Evolutionary conservation across 164 flowering plant genomes (phyloP), one percentile per base, ranked within the genome.

Genomic region (Tinospora cordifolia): DNA sequence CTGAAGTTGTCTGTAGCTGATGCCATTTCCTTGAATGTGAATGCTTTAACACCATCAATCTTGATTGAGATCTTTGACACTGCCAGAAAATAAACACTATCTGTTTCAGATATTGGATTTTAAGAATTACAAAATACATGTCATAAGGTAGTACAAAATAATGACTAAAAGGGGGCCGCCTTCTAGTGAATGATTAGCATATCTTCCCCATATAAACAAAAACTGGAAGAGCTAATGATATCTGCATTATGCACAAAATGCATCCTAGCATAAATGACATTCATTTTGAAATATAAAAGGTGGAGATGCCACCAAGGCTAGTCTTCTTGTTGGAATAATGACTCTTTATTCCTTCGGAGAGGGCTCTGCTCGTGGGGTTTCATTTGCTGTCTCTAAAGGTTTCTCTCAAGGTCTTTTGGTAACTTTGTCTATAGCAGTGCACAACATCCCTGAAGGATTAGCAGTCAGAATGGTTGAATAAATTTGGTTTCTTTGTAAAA

Each of bases 391-490:
- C 38, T 85, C 99, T n/a, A 90, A 90, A 80, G 99, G 99, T 66
- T 85, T 94, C 68, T 76, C 97, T 73, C 99, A 94, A 79, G 99
- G 98, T 34, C 86, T 92, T 59, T 71, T 94, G 77, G 92, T 94
- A 8, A 94, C 99, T 54, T 81, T 94, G 79, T 98, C 99, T 65
- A 92, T 94, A 68, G 99, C 99, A 75, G 99, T 94, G 26, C 98
- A 94, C 73, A 94, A 94, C 77, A 94, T 94, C 76, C 99, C 99
- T 5, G 99, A 94, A 79, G 99, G 99, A 69, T 83, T 94, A 77
- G 99, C 99, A 69, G 99, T 94, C 69, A 92, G 99, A 76, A 92
- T 94, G 99, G 90, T 94, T 72, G n/a, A n/a, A n/a, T n/a, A n/a
- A n/a, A n/a, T n/a, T n/a, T n/a, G n/a, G n/a, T n/a, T n/a, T n/a